phyloP scores from a whole-genome alignment of 495 filamentous ascomycete species.

The Margaritispora aquatica region DNA sequence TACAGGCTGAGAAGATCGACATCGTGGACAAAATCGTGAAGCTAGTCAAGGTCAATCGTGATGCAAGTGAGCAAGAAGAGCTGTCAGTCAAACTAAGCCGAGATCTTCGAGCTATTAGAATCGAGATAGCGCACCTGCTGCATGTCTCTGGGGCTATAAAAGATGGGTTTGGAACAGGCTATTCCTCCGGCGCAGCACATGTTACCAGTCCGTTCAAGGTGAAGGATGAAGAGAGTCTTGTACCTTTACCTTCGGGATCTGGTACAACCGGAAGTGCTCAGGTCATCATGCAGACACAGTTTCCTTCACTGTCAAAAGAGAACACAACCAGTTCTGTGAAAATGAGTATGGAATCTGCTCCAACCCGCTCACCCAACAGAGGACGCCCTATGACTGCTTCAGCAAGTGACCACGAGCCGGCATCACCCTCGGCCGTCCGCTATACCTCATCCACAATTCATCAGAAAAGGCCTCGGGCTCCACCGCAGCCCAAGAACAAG shows the following conservation, averaged over 20 bases:
- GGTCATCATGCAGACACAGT: constrained; percentile 43
- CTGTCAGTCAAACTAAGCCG: neutral
- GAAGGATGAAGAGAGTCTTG: neutral
- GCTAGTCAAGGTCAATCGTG: constrained; percentile 8
- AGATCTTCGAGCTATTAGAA: constrained; percentile 15
- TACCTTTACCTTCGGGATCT: constrained; percentile 10
- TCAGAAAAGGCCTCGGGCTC: neutral
- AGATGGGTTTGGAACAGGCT: constrained; percentile 20
- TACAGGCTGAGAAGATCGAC: constrained; percentile 9
- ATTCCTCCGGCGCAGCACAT: neutral
- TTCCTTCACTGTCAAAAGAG: constrained; percentile 16
- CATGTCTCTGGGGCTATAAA: constrained; percentile 18
- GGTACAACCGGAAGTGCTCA: constrained; percentile 33
- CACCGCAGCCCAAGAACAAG: neutral
- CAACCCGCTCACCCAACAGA: neutral
- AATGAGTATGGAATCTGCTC: neutral
- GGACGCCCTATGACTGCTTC: neutral
- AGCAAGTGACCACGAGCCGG: neutral
- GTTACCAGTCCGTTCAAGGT: constrained; percentile 1
- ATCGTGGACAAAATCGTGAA: constrained; percentile 5
- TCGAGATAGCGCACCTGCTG: constrained; percentile 12
- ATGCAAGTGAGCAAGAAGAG: constrained; percentile 13
- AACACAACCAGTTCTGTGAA: neutral
- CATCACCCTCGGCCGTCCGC: neutral
- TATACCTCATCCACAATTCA: neutral